A percentile compares a stretch with the other conserved stretches of the same genome.
phyloP scores from a whole-genome alignment of 306 rosid species.

The Prunus kanzakura region DNA sequence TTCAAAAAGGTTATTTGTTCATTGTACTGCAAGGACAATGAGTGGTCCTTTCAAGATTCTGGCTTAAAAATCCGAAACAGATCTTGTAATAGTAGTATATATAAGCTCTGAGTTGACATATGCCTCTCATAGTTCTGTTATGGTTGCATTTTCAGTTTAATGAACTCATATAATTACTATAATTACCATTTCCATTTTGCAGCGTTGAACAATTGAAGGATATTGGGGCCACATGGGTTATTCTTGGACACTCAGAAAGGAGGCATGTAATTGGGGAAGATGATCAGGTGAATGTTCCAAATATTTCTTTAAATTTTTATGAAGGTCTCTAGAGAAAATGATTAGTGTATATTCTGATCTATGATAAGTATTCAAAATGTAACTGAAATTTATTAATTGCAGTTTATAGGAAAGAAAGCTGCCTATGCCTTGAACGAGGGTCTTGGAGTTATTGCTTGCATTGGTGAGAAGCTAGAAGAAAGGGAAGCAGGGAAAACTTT shows the following conservation, averaged over 20 bases:
- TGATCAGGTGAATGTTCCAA: conserved; percentile 64
- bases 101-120: not conserved
- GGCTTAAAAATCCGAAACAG: not conserved
- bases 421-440: conserved; percentile 94
- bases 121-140: not conserved
- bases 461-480: conserved; percentile 84
- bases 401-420: conserved; percentile 98
- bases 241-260: conserved; percentile 98
- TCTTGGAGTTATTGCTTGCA: conserved; percentile 95
- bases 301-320: conserved; percentile 3
- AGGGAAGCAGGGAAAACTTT: conserved; percentile 98
- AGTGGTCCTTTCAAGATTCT: not conserved
- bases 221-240: conserved; percentile 88
- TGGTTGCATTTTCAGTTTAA: conserved; percentile 4
- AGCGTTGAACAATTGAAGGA: conserved; percentile 96
- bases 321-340: conserved; percentile 15
- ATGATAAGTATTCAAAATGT: conserved; percentile 14
- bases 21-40: not conserved
- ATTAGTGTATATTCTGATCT: conserved; percentile 16
- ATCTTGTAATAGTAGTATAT: not conserved
- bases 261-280: conserved; percentile 95
- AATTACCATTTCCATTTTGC: conserved; percentile 22
- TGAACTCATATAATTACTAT: conserved; percentile 1
- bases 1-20: not conserved
- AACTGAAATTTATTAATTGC: conserved; percentile 37